A percentile compares a stretch with the other conserved stretches of the same genome.
These are phyloP conservation scores for Dendrobium nobile DNA, from an alignment of 106 monocot genomes.

Conservation along the genomic window DNA sequence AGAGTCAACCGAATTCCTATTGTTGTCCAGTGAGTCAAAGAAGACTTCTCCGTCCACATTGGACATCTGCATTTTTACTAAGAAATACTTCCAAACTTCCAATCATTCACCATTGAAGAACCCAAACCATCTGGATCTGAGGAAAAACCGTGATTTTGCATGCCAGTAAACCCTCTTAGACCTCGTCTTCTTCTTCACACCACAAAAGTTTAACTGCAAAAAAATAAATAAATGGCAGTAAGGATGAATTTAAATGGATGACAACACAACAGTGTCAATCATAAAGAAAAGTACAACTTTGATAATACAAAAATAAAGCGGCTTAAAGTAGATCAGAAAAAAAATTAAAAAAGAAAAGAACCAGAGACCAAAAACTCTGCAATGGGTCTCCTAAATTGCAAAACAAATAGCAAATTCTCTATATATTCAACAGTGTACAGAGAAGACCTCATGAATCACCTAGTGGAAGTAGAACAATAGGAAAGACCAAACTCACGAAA, in stretches of 20 bases:
- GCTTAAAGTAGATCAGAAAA: too few relatives aligned
- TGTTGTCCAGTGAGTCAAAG: constrained; percentile 41
- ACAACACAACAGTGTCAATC: neutral
- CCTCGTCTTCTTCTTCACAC: neutral
- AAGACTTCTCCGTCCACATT: constrained; percentile 38
- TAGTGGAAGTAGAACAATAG: too few relatives aligned
- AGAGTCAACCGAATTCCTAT: constrained; percentile 24
- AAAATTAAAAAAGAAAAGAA: too few relatives aligned
- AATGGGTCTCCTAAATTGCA: neutral
- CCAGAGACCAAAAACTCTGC: neutral
- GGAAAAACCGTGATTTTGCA: neutral
- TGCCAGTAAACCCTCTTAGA: neutral
- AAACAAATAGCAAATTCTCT: neutral
- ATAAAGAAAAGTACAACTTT: neutral
- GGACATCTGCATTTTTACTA: constrained; percentile 37
- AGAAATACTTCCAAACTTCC: neutral
- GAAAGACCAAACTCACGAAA: too few relatives aligned
- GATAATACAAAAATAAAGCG: neutral
- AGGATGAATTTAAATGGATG: neutral
- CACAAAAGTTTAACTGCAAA: neutral
- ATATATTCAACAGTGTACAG: too few relatives aligned
- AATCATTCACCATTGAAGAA: constrained; percentile 20
- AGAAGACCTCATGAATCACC: too few relatives aligned
- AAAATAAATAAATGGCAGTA: neutral
- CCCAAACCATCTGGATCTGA: neutral